These are phyloP conservation scores for Hypomyces rosellus DNA, from an alignment of 2,329 filamentous ascomycete genomes.

Conservation along the genomic window DNA sequence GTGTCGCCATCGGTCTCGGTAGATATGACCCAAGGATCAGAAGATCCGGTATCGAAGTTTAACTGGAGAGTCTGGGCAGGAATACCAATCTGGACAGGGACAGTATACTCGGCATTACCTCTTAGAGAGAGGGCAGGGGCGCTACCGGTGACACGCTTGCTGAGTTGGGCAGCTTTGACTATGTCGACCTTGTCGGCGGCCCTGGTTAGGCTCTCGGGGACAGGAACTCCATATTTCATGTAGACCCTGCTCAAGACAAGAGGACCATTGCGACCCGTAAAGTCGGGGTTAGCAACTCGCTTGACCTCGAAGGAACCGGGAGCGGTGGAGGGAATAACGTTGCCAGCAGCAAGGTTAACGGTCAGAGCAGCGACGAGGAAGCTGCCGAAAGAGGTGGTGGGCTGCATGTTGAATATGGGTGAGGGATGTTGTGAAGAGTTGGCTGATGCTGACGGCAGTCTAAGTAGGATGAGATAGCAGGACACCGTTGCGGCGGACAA, in stretches of 20 bases:
- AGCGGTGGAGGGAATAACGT: slow-evolving; percentile 2
- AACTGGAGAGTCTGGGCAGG: slow-evolving; percentile 15
- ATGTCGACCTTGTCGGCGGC: slow-evolving; percentile 1
- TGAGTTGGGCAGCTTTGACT: slow-evolving; percentile 1
- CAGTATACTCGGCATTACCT: slow-evolving; percentile 13
- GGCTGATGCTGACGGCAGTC: background rate
- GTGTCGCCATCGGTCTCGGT: slow-evolving; percentile 34
- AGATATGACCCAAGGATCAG: slow-evolving; percentile 32
- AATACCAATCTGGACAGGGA: slow-evolving; percentile 15
- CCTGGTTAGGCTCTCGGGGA: slow-evolving; percentile 6
- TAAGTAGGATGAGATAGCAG: background rate
- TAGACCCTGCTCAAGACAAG: slow-evolving; percentile 13
- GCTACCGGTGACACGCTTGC: slow-evolving; percentile 9
- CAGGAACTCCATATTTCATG: slow-evolving; percentile 11
- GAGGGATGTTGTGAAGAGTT: background rate
- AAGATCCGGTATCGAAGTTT: slow-evolving; percentile 19
- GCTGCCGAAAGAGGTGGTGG: slow-evolving; percentile 3
- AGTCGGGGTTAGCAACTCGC: slow-evolving; percentile 3
- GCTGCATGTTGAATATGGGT: slow-evolving; percentile 5
- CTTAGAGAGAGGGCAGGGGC: slow-evolving; percentile 4
- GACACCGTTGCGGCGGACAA: background rate
- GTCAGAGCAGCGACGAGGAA: slow-evolving; percentile 10
- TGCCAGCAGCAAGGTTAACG: slow-evolving; percentile 7
- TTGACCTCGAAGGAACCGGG: slow-evolving; percentile 8
- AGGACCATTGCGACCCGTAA: slow-evolving; percentile 11